These are phyloP conservation scores for Serendipita vermifera DNA, from an alignment of 768 basidiomycete genomes.

Conservation along the genomic window DNA sequence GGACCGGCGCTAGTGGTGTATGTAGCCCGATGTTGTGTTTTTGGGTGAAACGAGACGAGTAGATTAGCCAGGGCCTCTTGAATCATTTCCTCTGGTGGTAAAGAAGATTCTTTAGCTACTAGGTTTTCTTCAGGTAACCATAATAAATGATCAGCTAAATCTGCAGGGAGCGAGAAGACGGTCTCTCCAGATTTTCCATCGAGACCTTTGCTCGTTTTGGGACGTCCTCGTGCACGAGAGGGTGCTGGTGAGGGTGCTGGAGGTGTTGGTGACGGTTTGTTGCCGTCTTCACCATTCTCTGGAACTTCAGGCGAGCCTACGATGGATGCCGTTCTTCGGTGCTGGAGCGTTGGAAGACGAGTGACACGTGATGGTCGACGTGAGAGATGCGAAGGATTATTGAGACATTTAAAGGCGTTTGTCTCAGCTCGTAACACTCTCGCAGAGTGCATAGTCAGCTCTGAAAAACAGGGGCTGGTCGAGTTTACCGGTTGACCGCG, in stretches of 20 bases:
- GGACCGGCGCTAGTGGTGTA: slow-evolving; percentile 42
- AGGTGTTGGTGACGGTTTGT: too few species aligned
- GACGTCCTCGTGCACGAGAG: neutral
- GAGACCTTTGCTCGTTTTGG: neutral
- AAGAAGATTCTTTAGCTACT: slow-evolving; percentile 14
- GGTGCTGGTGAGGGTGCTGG: neutral
- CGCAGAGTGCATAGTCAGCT: neutral
- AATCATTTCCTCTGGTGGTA: slow-evolving; percentile 65
- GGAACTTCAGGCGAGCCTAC: neutral
- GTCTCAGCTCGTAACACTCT: neutral
- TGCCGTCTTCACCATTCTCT: too few species aligned
- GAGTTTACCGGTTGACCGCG: too few species aligned
- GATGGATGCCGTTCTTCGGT: neutral
- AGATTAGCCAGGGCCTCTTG: slow-evolving; percentile 65
- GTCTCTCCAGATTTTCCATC: neutral
- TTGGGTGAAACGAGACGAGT: slow-evolving; percentile 64
- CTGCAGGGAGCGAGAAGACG: neutral
- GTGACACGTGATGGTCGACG: neutral
- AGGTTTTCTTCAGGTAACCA: neutral
- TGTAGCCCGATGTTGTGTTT: slow-evolving; percentile 62
- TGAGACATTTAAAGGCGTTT: neutral
- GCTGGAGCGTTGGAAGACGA: neutral
- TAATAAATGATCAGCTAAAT: neutral
- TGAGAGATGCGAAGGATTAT: neutral
- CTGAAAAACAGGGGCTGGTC: too few species aligned